phyloP scores from a whole-genome alignment of 108 stramenopile species.

The Fragilariopsis cylindrus region DNA sequence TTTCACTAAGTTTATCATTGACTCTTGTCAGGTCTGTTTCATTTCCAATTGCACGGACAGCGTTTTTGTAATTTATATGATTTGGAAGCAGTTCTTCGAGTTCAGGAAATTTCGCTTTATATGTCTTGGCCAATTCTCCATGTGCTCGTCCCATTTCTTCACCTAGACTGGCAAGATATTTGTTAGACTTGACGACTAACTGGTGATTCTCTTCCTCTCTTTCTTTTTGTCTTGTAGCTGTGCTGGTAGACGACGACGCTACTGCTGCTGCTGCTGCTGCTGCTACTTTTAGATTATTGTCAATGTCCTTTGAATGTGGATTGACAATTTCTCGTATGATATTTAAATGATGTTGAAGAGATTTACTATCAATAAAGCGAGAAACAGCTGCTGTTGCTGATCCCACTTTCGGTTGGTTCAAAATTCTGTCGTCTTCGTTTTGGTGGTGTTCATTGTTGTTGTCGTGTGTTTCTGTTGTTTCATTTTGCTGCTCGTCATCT shows the following conservation, averaged over 20 bases:
- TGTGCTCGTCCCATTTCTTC: slow-evolving; percentile 67
- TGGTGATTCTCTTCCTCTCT: slow-evolving; percentile 61
- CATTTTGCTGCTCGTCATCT: slow-evolving; percentile 49
- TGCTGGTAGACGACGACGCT: not conserved
- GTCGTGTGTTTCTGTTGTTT: not conserved
- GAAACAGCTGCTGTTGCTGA: not conserved
- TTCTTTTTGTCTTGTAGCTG: slow-evolving; percentile 38
- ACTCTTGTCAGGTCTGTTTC: slow-evolving; percentile 87
- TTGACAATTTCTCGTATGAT: slow-evolving; percentile 14
- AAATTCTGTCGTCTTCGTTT: slow-evolving; percentile 10
- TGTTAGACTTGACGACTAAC: slow-evolving; percentile 71
- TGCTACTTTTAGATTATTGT: not conserved
- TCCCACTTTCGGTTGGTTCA: not conserved
- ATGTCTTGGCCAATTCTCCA: slow-evolving; percentile 45
- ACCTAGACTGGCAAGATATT: slow-evolving; percentile 46
- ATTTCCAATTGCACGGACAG: slow-evolving; percentile 85
- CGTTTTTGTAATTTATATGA: slow-evolving; percentile 79
- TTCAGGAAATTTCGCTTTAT: slow-evolving; percentile 89
- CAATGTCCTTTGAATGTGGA: not conserved
- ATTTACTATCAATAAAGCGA: slow-evolving; percentile 36
- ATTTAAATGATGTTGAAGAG: slow-evolving; percentile 40
- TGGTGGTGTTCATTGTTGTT: slow-evolving; percentile 4
- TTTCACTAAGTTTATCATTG: slow-evolving; percentile 61
- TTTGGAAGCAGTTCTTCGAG: slow-evolving; percentile 90
- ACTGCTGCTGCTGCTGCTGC: not conserved